These are phyloP conservation scores for Blastobotrys apis DNA, from an alignment of 1,139 yeast genomes.

Conservation along the genomic window DNA sequence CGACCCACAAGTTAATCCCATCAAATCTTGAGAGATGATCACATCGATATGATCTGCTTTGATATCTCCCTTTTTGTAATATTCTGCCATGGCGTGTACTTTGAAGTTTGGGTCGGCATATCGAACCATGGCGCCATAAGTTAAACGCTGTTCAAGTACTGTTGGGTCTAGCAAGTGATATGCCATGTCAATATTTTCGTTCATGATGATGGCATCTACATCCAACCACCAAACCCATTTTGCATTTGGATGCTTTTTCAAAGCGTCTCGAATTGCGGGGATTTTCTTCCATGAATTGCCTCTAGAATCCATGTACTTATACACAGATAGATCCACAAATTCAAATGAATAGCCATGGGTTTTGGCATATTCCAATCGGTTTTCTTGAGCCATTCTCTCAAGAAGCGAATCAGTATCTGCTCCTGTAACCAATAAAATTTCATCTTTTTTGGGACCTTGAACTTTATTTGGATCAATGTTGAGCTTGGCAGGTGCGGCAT, in stretches of 20 bases:
- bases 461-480: too few relatives aligned
- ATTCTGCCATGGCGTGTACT: background rate
- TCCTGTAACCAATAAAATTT: conserved; percentile 2
- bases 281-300: conserved; percentile 31
- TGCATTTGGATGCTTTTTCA: conserved; percentile 28
- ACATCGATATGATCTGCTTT: conserved; percentile 22
- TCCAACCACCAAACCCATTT: conserved; percentile 39
- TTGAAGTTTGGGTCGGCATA: conserved; percentile 12
- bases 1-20: conserved; percentile 37
- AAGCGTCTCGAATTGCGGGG: conserved; percentile 31
- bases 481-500: too few relatives aligned
- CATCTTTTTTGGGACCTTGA: background rate
- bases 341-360: conserved; percentile 32
- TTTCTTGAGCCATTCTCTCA: conserved; percentile 24
- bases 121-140: conserved; percentile 24
- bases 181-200: conserved; percentile 30
- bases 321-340: conserved; percentile 27
- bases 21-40: conserved; percentile 29
- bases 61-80: conserved; percentile 23
- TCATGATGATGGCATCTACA: conserved; percentile 32
- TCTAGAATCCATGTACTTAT: conserved; percentile 16
- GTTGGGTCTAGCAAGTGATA: conserved; percentile 25
- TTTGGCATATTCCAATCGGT: conserved; percentile 33
- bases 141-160: conserved; percentile 25
- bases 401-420: conserved; percentile 6